These are phyloP conservation scores for Pyronema domesticum DNA, from an alignment of 495 filamentous ascomycete genomes.

Conservation along the genomic window DNA sequence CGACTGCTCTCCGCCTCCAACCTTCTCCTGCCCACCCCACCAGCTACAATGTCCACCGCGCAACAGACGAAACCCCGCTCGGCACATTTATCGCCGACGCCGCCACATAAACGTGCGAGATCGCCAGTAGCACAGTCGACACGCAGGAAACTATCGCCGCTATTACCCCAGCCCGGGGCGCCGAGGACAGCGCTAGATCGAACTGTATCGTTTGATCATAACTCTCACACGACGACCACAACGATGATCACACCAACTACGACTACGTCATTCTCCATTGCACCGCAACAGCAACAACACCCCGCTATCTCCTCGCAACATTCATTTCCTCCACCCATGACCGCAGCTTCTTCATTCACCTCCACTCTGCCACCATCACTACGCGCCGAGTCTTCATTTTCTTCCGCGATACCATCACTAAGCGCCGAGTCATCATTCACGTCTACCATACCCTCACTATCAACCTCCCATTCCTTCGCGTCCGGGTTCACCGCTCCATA, in stretches of 20 bases:
- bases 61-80: neutral
- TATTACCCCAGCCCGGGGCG: too few relatives aligned
- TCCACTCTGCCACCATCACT: neutral
- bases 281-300: neutral
- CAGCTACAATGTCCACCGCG: neutral
- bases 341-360: neutral
- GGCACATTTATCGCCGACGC: neutral
- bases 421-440: neutral
- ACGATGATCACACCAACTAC: neutral
- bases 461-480: neutral
- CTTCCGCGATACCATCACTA: too few relatives aligned
- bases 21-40: neutral
- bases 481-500: neutral
- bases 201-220: too few relatives aligned
- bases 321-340: neutral
- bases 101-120: too few relatives aligned
- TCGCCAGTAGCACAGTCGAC: too few relatives aligned
- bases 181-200: too few relatives aligned
- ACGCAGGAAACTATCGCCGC: too few relatives aligned
- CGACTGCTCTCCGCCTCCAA: conserved; percentile 2
- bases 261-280: neutral
- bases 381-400: too few relatives aligned
- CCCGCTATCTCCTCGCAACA: neutral
- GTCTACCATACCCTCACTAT: neutral
- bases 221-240: too few relatives aligned